Conservation (phyloP, 2,329 filamentous ascomycete genomes). For the Stromatinia cepivora region DNA sequence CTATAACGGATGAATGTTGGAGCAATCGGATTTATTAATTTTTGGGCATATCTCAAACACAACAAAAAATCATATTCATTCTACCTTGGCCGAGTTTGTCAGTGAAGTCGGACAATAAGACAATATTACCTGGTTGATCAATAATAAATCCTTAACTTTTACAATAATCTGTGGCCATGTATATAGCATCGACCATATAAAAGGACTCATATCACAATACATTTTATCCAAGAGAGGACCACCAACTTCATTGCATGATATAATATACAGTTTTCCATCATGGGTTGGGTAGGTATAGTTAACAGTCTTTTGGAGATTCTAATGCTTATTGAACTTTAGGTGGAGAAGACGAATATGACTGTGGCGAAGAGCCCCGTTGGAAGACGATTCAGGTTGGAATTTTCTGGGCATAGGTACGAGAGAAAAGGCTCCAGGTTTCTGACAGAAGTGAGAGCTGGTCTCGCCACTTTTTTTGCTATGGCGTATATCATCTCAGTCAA, state of each 20-base stretch:
- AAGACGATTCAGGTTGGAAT: constrained; percentile 76
- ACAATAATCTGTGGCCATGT: not conserved
- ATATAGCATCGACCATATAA: constrained; percentile 15
- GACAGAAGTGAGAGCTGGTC: constrained; percentile 79
- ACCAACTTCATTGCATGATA: not conserved
- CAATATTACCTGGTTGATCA: constrained; percentile 8
- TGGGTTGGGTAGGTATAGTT: constrained; percentile 38
- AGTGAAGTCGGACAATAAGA: constrained; percentile 15
- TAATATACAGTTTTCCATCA: constrained; percentile 23
- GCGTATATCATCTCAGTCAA: constrained; percentile 71
- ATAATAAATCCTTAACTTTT: not conserved
- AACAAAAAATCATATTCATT: not conserved
- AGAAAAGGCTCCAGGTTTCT: constrained; percentile 70
- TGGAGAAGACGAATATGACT: constrained; percentile 48
- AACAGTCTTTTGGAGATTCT: constrained; percentile 31
- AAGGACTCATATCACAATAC: not conserved
- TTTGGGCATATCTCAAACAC: not conserved
- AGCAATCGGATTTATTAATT: constrained; percentile 3
- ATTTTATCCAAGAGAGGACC: not conserved
- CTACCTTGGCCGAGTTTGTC: constrained; percentile 61
- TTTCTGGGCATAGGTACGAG: constrained; percentile 65
- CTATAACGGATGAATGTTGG: constrained; percentile 1
- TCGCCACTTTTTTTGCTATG: constrained; percentile 72
- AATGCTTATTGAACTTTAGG: constrained; percentile 50
- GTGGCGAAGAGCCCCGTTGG: constrained; percentile 68